Evolutionary conservation across 129 eudicot species (phyloP).

Genomic region (Lonicera japonica): DNA sequence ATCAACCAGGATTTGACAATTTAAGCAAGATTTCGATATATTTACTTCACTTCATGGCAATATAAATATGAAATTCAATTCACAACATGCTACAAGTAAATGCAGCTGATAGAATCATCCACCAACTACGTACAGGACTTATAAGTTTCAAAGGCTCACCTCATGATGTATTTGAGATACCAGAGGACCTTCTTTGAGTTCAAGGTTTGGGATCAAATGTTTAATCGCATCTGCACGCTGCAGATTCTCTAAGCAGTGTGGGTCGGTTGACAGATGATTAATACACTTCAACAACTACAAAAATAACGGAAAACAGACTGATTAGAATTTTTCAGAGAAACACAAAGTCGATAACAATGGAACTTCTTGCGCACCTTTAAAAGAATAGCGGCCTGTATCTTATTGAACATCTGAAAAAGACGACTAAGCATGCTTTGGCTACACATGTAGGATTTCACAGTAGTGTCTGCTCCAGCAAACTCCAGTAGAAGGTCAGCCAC

Average conservation of each 20-base stretch:
- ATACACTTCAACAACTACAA: conserved; percentile 74
- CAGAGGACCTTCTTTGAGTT: conserved; percentile 89
- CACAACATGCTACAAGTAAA: not conserved
- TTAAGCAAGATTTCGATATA: not conserved
- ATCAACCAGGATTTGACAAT: not conserved
- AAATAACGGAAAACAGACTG: conserved; percentile 1
- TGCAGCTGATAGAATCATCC: conserved; percentile 1
- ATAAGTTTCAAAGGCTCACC: conserved; percentile 38
- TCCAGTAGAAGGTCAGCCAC: conserved; percentile 94
- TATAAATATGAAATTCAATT: no score
- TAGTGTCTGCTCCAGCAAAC: conserved; percentile 91
- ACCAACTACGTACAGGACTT: not conserved
- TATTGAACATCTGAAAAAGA: conserved; percentile 95
- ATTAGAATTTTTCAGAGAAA: conserved; percentile 3
- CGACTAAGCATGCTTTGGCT: conserved; percentile 92
- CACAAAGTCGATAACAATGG: not conserved
- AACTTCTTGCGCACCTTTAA: conserved; percentile 46
- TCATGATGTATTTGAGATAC: conserved; percentile 87
- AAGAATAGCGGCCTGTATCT: conserved; percentile 84
- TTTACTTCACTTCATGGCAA: not conserved
- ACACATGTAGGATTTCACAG: conserved; percentile 93
- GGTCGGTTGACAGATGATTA: conserved; percentile 88
- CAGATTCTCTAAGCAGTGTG: conserved; percentile 86
- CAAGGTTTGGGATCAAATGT: conserved; percentile 91
- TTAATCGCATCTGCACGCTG: conserved; percentile 94